phyloP scores from a whole-genome alignment of 202 grass and related monocot genomes.

The Hordeum pubiflorum region DNA sequence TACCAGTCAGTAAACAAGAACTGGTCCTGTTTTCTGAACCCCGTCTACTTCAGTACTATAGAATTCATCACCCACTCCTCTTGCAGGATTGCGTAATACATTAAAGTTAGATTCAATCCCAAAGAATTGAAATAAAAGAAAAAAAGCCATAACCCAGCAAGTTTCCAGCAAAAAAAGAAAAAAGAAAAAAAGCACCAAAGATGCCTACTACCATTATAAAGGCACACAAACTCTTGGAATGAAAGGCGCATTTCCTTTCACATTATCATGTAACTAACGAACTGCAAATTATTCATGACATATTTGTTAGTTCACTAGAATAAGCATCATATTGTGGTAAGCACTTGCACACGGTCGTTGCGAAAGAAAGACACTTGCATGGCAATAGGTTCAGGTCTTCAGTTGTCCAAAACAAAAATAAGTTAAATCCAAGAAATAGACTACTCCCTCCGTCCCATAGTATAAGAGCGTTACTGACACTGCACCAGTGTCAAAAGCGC shows the following conservation, averaged over 20 bases:
- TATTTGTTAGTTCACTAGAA: conserved; percentile 2
- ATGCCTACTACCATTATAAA: neutral
- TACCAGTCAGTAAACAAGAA: neutral
- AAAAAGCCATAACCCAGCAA: neutral
- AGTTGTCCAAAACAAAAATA: neutral
- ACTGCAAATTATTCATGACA: neutral
- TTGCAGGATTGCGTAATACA: neutral
- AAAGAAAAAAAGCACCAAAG: neutral
- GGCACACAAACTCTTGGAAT: neutral
- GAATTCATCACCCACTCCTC: neutral
- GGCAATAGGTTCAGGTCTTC: conserved; percentile 3
- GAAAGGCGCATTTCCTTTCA: neutral
- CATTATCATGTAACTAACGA: neutral
- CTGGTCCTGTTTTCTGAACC: neutral
- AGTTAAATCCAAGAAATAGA: neutral
- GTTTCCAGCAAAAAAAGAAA: neutral
- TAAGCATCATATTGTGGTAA: neutral
- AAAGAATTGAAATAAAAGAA: neutral
- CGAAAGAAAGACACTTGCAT: neutral
- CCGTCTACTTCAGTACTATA: neutral
- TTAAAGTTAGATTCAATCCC: neutral
- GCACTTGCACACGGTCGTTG: neutral
- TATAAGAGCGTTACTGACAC: too few species aligned
- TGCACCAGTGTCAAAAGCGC: too few species aligned
- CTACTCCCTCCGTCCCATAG: too few species aligned